Conservation (phyloP, 2,329 filamentous ascomycete genomes). For the Trichoderma lentiforme region DNA sequence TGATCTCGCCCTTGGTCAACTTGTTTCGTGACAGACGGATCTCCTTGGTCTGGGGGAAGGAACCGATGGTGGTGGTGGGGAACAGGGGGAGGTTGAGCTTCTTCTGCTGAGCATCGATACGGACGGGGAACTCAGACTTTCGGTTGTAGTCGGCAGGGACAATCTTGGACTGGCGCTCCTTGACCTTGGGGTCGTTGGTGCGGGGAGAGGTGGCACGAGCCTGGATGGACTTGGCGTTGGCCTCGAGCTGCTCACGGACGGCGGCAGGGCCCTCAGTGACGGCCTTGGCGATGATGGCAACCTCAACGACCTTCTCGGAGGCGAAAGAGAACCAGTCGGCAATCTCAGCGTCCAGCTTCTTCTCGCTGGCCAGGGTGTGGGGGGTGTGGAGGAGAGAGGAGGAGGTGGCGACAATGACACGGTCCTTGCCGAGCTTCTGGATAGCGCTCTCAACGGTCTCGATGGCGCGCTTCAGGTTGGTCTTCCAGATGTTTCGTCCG, state of each 20-base stretch:
- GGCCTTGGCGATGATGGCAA: constrained; percentile 93
- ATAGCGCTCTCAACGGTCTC: constrained; percentile 85
- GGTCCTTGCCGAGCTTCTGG: constrained; percentile 94
- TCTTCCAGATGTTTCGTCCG: constrained; percentile 99
- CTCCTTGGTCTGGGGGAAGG: constrained; percentile 99
- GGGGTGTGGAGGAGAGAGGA: constrained; percentile 97
- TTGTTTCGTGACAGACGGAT: constrained; percentile 96
- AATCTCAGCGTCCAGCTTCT: constrained; percentile 93
- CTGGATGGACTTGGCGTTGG: constrained; percentile 92
- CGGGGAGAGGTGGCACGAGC: constrained; percentile 86
- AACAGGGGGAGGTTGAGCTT: constrained; percentile 92
- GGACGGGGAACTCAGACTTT: constrained; percentile 80
- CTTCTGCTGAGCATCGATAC: constrained; percentile 85
- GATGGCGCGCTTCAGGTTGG: constrained; percentile 94
- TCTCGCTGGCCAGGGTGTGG: constrained; percentile 97
- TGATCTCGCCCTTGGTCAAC: constrained; percentile 98
- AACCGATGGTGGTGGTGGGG: constrained; percentile 98
- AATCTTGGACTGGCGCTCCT: constrained; percentile 90
- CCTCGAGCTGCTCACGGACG: constrained; percentile 85
- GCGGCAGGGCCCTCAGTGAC: constrained; percentile 87
- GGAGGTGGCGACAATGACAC: constrained; percentile 94
- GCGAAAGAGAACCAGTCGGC: constrained; percentile 99
- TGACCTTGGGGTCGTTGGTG: constrained; percentile 96
- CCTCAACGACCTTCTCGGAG: constrained; percentile 86
- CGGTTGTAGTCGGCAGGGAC: constrained; percentile 84